These are phyloP conservation scores for Penicillium sp. DNA, from an alignment of 2,329 filamentous ascomycete genomes.

Conservation along the genomic window DNA sequence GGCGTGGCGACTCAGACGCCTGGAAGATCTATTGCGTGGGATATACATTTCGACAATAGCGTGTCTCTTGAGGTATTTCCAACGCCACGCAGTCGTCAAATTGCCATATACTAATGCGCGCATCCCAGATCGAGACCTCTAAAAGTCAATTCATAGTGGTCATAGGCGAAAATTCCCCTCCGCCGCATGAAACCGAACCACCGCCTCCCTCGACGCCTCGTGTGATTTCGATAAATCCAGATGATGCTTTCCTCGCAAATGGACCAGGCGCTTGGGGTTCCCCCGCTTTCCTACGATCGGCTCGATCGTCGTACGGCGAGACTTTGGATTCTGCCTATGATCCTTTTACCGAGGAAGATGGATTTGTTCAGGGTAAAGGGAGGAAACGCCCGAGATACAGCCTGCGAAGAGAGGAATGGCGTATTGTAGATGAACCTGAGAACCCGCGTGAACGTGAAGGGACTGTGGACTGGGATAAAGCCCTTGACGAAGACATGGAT, in stretches of 20 bases:
- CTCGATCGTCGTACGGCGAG: slow-evolving; percentile 70
- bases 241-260: slow-evolving; percentile 18
- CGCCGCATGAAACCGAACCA: slow-evolving; percentile 27
- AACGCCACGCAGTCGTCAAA: not conserved
- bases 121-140: slow-evolving; percentile 32
- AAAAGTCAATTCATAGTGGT: slow-evolving; percentile 46
- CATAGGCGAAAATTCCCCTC: slow-evolving; percentile 53
- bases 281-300: slow-evolving; percentile 77
- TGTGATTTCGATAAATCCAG: slow-evolving; percentile 19
- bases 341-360: slow-evolving; percentile 70
- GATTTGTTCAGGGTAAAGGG: slow-evolving; percentile 61
- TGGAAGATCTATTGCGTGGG: slow-evolving; percentile 61
- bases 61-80: slow-evolving; percentile 42
- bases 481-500: slow-evolving; percentile 29
- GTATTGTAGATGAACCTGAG: slow-evolving; percentile 70
- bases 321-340: slow-evolving; percentile 68
- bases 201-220: slow-evolving; percentile 30
- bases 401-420: slow-evolving; percentile 71
- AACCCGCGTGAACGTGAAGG: slow-evolving; percentile 64
- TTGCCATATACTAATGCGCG: slow-evolving; percentile 4
- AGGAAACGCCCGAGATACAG: slow-evolving; percentile 74
- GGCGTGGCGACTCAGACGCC: slow-evolving; percentile 58
- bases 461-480: slow-evolving; percentile 33
- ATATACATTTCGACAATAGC: slow-evolving; percentile 53
- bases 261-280: slow-evolving; percentile 68